These are phyloP conservation scores for Penicillium nucicola DNA, from an alignment of 495 filamentous ascomycete species.

Conservation along the genomic window DNA sequence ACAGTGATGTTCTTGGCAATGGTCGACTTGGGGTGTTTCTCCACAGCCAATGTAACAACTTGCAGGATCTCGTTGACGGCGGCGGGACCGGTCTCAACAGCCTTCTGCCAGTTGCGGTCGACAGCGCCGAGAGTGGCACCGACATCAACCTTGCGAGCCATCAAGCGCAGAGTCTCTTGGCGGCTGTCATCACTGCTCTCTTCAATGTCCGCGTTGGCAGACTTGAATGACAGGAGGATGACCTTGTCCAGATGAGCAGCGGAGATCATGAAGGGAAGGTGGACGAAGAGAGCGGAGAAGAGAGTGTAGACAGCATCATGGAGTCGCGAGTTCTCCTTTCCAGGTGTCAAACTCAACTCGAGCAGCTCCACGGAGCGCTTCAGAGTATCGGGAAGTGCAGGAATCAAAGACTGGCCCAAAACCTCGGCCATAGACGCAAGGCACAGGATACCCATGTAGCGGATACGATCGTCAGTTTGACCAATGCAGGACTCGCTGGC, in stretches of 20 bases:
- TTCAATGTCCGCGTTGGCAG: slow-evolving; percentile 53
- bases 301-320: slow-evolving; percentile 82
- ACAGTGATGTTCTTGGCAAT: slow-evolving; percentile 65
- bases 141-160: slow-evolving; percentile 70
- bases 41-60: slow-evolving; percentile 62
- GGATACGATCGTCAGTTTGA: slow-evolving; percentile 65
- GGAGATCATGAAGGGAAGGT: slow-evolving; percentile 83
- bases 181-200: slow-evolving; percentile 61
- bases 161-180: slow-evolving; percentile 61
- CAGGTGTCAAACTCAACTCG: slow-evolving; percentile 53
- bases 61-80: slow-evolving; percentile 66
- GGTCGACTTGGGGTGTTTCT: slow-evolving; percentile 70
- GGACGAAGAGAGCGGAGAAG: slow-evolving; percentile 69
- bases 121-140: slow-evolving; percentile 66
- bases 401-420: slow-evolving; percentile 77
- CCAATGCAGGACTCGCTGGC: slow-evolving; percentile 73
- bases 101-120: slow-evolving; percentile 64
- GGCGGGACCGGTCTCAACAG: slow-evolving; percentile 54
- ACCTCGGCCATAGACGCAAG: slow-evolving; percentile 85
- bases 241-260: slow-evolving; percentile 66
- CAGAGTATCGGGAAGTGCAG: slow-evolving; percentile 73
- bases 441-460: slow-evolving; percentile 79
- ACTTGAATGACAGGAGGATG: slow-evolving; percentile 64
- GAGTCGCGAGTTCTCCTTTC: slow-evolving; percentile 54
- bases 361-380: slow-evolving; percentile 67